Percentiles rank a stretch among this genome's conserved stretches.
Evolutionary conservation across 164 flowering plant species (phyloP).

Genomic region (Brasenia schreberi): DNA sequence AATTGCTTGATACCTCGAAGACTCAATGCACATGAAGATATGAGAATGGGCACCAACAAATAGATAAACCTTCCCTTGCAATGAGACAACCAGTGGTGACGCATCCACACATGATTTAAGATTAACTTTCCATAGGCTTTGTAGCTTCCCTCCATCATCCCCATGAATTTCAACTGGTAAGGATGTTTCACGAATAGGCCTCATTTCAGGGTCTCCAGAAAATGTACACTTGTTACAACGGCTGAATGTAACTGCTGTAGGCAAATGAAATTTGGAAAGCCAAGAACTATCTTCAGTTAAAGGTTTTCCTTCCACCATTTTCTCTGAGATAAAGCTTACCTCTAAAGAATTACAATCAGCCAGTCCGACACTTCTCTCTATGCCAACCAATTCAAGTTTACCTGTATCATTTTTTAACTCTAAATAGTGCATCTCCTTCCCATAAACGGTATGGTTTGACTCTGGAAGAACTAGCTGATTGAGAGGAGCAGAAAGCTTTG

Average conservation of each 20-base stretch:
- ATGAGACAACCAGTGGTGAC: constrained; percentile 61
- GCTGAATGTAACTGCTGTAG: constrained; percentile 34
- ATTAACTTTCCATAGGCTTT: constrained; percentile 60
- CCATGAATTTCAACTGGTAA: constrained; percentile 24
- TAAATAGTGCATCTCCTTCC: background rate
- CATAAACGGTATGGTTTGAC: background rate
- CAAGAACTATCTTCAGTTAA: constrained; percentile 13
- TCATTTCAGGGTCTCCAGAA: constrained; percentile 15
- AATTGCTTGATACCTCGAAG: constrained; percentile 34
- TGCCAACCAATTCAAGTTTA: background rate
- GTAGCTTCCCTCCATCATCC: constrained; percentile 23
- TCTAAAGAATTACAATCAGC: constrained; percentile 1
- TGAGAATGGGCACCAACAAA: constrained; percentile 85
- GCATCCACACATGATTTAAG: constrained; percentile 91
- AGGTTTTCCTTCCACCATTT: constrained; percentile 3
- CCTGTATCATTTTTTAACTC: background rate
- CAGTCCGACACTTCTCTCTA: too few species aligned
- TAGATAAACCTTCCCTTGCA: constrained; percentile 29
- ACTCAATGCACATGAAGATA: constrained; percentile 56
- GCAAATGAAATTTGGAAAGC: constrained; percentile 14
- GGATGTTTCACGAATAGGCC: constrained; percentile 11
- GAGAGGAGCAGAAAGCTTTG: background rate
- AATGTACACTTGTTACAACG: constrained; percentile 58
- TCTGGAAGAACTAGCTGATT: background rate
- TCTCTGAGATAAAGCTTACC: background rate